These are phyloP conservation scores for Leccinum rimulosum DNA, from an alignment of 768 basidiomycete genomes.

Conservation along the genomic window DNA sequence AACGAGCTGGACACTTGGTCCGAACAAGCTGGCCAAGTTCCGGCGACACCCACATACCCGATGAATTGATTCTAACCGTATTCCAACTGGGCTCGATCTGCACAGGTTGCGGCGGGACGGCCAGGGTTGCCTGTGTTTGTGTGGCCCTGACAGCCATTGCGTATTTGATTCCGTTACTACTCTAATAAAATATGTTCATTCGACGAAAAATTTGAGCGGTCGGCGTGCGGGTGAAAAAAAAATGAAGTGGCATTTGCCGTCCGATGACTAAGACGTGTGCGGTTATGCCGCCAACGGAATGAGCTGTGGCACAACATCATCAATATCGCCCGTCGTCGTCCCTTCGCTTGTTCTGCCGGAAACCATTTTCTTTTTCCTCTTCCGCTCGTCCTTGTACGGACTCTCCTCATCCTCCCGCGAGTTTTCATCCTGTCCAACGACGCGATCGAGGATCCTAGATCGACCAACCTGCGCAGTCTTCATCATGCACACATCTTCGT, in stretches of 20 bases:
- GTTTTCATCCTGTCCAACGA: neutral
- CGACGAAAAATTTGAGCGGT: neutral
- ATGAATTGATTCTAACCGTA: no score
- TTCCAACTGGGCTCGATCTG: no score
- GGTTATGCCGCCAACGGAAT: conserved; percentile 14
- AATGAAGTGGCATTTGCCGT: conserved; percentile 27
- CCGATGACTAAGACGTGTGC: conserved; percentile 29
- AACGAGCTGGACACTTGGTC: neutral
- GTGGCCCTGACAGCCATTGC: neutral
- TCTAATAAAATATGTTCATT: neutral
- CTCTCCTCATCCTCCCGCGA: conserved; percentile 13
- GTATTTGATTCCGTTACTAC: neutral
- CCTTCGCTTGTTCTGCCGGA: conserved; percentile 18
- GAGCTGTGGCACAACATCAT: conserved; percentile 6
- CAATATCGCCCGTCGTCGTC: neutral
- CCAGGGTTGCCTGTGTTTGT: neutral
- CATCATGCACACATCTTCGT: conserved; percentile 27
- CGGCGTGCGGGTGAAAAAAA: neutral
- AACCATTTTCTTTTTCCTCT: conserved; percentile 17
- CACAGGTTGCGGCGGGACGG: neutral
- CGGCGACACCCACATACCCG: neutral
- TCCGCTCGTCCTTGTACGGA: conserved; percentile 3
- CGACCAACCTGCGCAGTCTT: conserved; percentile 8
- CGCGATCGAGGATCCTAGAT: conserved; percentile 26
- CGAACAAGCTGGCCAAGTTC: neutral